A percentile compares a stretch with the other conserved stretches of the same genome.
phyloP scores from a whole-genome alignment of 2,329 filamentous ascomycete genomes.

The Aspergillus sp. region DNA sequence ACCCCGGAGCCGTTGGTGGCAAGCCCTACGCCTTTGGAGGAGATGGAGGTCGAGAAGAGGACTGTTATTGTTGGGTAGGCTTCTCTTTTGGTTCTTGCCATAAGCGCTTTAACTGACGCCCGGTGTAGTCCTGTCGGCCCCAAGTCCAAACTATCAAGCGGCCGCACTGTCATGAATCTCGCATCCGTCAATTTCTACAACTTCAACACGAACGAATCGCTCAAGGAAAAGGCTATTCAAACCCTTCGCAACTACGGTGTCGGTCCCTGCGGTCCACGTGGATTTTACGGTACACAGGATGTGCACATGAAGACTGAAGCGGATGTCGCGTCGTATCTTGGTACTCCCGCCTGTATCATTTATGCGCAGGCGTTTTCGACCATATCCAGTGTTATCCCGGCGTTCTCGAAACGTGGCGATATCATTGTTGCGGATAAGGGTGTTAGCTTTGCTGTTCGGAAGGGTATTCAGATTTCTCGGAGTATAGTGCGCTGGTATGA shows the following conservation, averaged over 20 bases:
- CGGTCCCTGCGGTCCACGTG: conserved; percentile 89
- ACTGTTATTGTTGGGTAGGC: conserved; percentile 80
- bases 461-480: conserved; percentile 85
- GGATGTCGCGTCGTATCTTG: conserved; percentile 84
- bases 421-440: conserved; percentile 93
- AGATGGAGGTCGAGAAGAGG: conserved; percentile 72
- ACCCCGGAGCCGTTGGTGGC: conserved; percentile 84
- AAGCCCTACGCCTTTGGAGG: conserved; percentile 66
- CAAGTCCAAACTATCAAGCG: conserved; percentile 79
- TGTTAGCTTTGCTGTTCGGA: conserved; percentile 88
- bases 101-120: conserved; percentile 6
- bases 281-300: conserved; percentile 97
- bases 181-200: conserved; percentile 98
- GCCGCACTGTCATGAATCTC: conserved; percentile 85
- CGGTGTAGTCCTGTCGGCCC: conserved; percentile 70
- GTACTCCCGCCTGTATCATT: conserved; percentile 82
- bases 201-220: conserved; percentile 81
- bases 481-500: conserved; percentile 91
- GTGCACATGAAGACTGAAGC: conserved; percentile 96
- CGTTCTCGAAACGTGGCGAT: conserved; percentile 94
- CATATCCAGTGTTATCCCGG: conserved; percentile 92
- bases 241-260: conserved; percentile 93
- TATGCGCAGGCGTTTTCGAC: conserved; percentile 96
- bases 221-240: conserved; percentile 92
- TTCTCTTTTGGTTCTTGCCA: background rate